Base-by-base conservation (phyloP, 768 basidiomycete genomes). In the Baorangia bicolor region DNA sequence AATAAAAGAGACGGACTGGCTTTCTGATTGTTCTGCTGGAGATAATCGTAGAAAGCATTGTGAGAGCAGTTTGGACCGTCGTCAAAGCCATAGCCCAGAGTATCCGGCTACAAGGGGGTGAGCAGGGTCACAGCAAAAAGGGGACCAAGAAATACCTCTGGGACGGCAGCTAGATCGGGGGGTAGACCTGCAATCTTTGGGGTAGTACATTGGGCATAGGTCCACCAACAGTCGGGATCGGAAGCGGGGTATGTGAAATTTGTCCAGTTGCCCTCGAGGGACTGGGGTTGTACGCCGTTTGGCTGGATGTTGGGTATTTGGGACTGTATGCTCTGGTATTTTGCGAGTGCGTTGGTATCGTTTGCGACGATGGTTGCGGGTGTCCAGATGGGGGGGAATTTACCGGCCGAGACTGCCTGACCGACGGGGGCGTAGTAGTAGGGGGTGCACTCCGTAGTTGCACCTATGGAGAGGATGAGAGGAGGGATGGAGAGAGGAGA, bases 51-150 rank as follows among this genome's bases (percentile, higher is more conserved):
- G 56, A 86, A 86, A 3, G 72, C 75, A 51, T 86, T 86, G 56
- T 86, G 85, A 4, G 81, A 78, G 61, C 84, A 86, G 60, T 83
- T 84, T 2, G 85, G 85, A 1, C 85, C 85, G 56, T 86, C 84
- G 55, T 86, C 85, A 55, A 86, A 86, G 4, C 77, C 82, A 43
- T 81, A 85, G 1, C 83, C 85, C 18, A 84, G 69, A 2, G 83
- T 82, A 11, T 68, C 63, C 31, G 85, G 84, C 81, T 61, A 33
- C 5, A 4, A 5, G 9, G 6, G 34, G 0, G 31, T 64, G 27
- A 51, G 55, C 7, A 31, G 27, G 16, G 3, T 1, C 8, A 25
- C 18, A 0, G 20, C 2, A 12, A 20, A 12, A 13, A 4, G 18
- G 25, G 21, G 30, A 25, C 6, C n/a, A n/a, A n/a, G n/a, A 11